phyloP scores from a whole-genome alignment of 768 basidiomycete genomes.

The Coprinopsis cinerea region DNA sequence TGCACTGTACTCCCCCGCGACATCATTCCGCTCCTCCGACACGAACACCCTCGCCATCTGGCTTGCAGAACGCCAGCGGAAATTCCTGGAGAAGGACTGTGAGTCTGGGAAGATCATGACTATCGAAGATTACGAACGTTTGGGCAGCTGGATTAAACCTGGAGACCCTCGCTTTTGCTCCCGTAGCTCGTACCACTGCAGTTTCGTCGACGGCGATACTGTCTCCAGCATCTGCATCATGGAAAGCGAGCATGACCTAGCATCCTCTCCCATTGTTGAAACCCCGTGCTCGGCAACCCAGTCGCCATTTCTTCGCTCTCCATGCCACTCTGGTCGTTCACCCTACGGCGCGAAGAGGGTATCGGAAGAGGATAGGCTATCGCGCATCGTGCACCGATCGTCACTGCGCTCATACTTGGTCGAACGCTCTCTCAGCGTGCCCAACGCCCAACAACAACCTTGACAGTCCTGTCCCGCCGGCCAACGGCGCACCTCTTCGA shows the following conservation, averaged over 20 bases:
- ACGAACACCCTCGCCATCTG: constrained; percentile 22
- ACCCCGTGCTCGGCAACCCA: background rate
- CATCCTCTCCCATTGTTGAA: background rate
- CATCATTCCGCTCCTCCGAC: constrained; percentile 21
- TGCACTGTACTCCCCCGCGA: constrained; percentile 12
- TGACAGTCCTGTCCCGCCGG: too few species aligned
- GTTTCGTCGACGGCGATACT: constrained; percentile 8
- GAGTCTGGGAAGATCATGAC: constrained; percentile 28
- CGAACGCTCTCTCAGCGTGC: constrained; percentile 4
- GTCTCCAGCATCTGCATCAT: constrained; percentile 5
- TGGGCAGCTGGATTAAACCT: constrained; percentile 41
- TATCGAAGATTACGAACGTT: constrained; percentile 42
- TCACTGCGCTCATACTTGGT: constrained; percentile 9
- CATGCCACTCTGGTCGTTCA: background rate
- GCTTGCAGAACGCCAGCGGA: constrained; percentile 33
- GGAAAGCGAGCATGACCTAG: constrained; percentile 6
- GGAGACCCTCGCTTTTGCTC: constrained; percentile 14
- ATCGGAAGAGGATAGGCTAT: constrained; percentile 7
- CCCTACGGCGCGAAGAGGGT: constrained; percentile 5
- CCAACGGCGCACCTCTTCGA: too few species aligned
- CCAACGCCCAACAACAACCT: constrained; percentile 2
- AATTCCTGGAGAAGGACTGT: constrained; percentile 21
- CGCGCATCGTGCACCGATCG: constrained; percentile 9
- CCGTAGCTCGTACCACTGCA: constrained; percentile 8
- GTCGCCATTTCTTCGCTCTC: constrained; percentile 1